A percentile compares a stretch with the other conserved stretches of the same genome.
Conservation (phyloP, 352 stramenopile species). For the Phytophthora ramorum region DNA sequence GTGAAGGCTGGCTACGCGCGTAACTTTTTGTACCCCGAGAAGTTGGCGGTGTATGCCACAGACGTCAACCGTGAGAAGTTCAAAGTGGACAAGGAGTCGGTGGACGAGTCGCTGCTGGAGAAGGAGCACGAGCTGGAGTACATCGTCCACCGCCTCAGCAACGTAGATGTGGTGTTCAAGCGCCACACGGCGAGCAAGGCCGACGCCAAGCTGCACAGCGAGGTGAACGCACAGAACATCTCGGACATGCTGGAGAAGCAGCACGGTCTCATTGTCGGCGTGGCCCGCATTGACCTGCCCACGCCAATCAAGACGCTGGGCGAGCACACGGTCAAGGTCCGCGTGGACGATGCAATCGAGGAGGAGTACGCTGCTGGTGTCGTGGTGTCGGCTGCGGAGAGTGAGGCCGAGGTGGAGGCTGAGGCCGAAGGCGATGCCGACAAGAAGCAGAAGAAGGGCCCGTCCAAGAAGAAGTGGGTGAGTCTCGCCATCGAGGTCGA, state of each 20-base stretch:
- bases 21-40: constrained; percentile 95
- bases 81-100: constrained; percentile 72
- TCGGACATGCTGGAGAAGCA: constrained; percentile 89
- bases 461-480: constrained; percentile 84
- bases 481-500: constrained; percentile 64
- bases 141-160: constrained; percentile 66
- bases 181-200: constrained; percentile 72
- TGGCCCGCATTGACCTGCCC: constrained; percentile 78
- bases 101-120: constrained; percentile 54
- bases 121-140: constrained; percentile 71
- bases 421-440: constrained; percentile 22
- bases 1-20: constrained; percentile 95
- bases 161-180: constrained; percentile 80
- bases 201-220: constrained; percentile 70
- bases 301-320: constrained; percentile 83
- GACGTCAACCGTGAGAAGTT: constrained; percentile 88
- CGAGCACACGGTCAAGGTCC: constrained; percentile 83
- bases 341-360: constrained; percentile 81
- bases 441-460: constrained; percentile 47
- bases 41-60: constrained; percentile 95
- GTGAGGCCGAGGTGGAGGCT: constrained; percentile 23
- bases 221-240: constrained; percentile 84
- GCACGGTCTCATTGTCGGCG: constrained; percentile 79
- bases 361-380: constrained; percentile 62
- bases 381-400: constrained; percentile 31